phyloP scores from a whole-genome alignment of 106 monocot genomes.

The Allium cepa region DNA sequence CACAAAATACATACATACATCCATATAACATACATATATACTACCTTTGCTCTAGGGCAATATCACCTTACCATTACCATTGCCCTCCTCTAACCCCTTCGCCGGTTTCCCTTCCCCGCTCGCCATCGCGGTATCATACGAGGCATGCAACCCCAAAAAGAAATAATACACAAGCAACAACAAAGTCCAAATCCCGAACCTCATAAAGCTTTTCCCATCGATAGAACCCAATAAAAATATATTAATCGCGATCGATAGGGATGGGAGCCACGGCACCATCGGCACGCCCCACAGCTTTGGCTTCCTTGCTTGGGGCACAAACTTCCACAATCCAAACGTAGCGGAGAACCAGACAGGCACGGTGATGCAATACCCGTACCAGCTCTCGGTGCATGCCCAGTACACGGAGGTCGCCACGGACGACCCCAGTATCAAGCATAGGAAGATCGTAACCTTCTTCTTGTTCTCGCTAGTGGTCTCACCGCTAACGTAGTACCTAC shows the following conservation, averaged over 20 bases:
- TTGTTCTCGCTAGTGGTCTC: constrained; percentile 30
- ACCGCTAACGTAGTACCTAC: constrained; percentile 59
- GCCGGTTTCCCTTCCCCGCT: neutral
- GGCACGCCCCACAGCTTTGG: constrained; percentile 75
- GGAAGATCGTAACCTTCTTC: constrained; percentile 27
- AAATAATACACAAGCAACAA: constrained; percentile 57
- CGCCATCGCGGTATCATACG: constrained; percentile 63
- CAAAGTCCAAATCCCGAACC: constrained; percentile 57
- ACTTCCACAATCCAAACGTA: constrained; percentile 23
- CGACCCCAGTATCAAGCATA: constrained; percentile 34
- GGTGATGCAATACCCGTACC: constrained; percentile 33
- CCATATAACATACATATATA: no score
- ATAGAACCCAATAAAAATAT: constrained; percentile 73
- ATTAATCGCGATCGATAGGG: constrained; percentile 58
- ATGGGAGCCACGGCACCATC: constrained; percentile 82
- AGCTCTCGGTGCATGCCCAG: constrained; percentile 31
- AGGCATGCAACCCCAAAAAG: constrained; percentile 62
- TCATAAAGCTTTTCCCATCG: constrained; percentile 51
- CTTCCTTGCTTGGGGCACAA: constrained; percentile 51
- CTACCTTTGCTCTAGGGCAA: no score
- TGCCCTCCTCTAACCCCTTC: constrained; percentile 20
- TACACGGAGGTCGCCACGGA: constrained; percentile 38
- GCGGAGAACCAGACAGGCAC: constrained; percentile 47
- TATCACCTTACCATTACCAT: neutral
- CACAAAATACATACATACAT: no score